These are phyloP conservation scores for Hygrophoropsis aurantiaca DNA, from an alignment of 768 basidiomycete genomes.

Conservation along the genomic window DNA sequence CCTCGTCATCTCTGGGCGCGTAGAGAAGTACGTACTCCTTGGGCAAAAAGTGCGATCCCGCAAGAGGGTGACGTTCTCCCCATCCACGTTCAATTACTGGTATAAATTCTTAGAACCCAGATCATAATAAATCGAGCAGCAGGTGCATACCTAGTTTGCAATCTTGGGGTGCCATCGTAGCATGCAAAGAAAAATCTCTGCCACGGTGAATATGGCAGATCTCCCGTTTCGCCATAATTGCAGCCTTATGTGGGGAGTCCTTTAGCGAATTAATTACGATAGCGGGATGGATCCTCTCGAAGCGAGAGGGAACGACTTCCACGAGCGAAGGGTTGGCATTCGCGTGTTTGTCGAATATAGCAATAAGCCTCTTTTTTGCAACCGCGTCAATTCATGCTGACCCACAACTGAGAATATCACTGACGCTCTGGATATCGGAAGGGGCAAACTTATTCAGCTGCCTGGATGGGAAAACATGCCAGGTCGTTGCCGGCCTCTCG, in stretches of 20 bases:
- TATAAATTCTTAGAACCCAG: not conserved
- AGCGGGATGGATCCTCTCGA: slow-evolving; percentile 14
- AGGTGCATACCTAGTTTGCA: slow-evolving; percentile 20
- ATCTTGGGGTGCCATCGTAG: slow-evolving; percentile 24
- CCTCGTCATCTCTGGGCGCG: slow-evolving; percentile 25
- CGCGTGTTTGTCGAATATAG: slow-evolving; percentile 12
- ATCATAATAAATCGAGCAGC: no score
- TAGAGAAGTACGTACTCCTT: slow-evolving; percentile 26
- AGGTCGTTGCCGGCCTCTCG: slow-evolving; percentile 16
- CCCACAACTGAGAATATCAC: not conserved
- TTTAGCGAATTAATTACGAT: slow-evolving; percentile 17
- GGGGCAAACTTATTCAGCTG: slow-evolving; percentile 18
- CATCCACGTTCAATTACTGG: slow-evolving; percentile 25
- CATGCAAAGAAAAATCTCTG: slow-evolving; percentile 22
- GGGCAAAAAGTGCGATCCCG: slow-evolving; percentile 16
- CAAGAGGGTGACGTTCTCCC: slow-evolving; percentile 27
- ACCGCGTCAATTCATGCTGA: not conserved
- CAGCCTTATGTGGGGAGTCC: slow-evolving; percentile 17
- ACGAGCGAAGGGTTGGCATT: slow-evolving; percentile 17
- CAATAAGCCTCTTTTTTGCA: slow-evolving; percentile 7
- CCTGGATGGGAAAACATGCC: slow-evolving; percentile 25
- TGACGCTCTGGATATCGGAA: slow-evolving; percentile 14
- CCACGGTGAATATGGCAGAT: slow-evolving; percentile 22
- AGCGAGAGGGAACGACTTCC: slow-evolving; percentile 14
- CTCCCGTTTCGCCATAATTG: slow-evolving; percentile 14